Evolutionary conservation across 306 rosid species (phyloP).

Genomic region (Ziziphus jujuba): DNA sequence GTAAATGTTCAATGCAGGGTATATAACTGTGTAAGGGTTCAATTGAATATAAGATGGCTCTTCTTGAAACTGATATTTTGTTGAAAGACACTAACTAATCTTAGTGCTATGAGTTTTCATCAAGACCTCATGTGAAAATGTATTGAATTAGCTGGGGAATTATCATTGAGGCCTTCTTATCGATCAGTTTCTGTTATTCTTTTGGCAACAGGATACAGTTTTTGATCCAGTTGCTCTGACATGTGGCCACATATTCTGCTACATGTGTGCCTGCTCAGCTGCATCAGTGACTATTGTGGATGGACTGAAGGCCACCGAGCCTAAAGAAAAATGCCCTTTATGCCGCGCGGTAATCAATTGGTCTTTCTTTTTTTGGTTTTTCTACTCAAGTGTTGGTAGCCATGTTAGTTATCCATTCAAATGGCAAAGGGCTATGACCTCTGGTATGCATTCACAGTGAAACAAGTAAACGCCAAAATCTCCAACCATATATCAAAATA

Average conservation of each 20-base stretch:
- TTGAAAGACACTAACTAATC: too few species aligned
- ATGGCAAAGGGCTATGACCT: too few species aligned
- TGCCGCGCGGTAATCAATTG: constrained; percentile 61
- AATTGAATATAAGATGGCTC: too few species aligned
- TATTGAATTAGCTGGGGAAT: neutral
- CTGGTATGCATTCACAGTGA: too few species aligned
- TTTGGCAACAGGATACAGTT: constrained; percentile 71
- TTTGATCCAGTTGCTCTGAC: constrained; percentile 92
- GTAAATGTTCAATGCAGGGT: too few species aligned
- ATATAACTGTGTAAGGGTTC: too few species aligned
- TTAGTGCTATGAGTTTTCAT: too few species aligned
- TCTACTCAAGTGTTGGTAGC: neutral
- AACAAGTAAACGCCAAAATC: too few species aligned
- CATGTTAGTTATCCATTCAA: too few species aligned
- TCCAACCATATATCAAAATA: too few species aligned
- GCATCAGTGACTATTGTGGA: constrained; percentile 76
- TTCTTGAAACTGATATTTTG: too few species aligned
- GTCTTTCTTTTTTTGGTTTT: neutral
- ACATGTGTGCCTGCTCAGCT: constrained; percentile 86
- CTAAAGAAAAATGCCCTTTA: constrained; percentile 77
- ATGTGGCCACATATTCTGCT: constrained; percentile 95
- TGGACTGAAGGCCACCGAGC: constrained; percentile 59
- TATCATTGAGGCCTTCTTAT: neutral
- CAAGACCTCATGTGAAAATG: too few species aligned
- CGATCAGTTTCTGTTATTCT: neutral